These are phyloP conservation scores for Beta lomatogona DNA, from an alignment of 179 eudicot genomes.

Conservation along the genomic window DNA sequence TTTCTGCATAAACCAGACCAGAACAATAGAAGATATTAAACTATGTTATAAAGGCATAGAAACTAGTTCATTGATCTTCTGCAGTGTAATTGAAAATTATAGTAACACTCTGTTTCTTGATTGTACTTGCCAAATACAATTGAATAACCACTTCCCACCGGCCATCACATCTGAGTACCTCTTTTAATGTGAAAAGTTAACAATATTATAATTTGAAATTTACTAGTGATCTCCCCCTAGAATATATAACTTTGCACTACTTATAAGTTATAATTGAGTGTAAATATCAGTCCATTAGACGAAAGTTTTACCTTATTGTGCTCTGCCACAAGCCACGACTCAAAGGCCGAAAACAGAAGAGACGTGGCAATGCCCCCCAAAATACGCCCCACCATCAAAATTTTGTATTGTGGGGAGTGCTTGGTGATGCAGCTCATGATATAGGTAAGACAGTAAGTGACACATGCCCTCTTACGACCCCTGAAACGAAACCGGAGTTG, in stretches of 20 bases:
- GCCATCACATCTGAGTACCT: background rate
- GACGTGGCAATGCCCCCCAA: slow-evolving; percentile 98
- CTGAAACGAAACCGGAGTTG: slow-evolving; percentile 35
- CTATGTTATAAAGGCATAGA: background rate
- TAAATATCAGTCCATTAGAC: background rate
- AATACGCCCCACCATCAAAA: slow-evolving; percentile 88
- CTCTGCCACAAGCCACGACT: slow-evolving; percentile 62
- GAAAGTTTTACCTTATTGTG: slow-evolving; percentile 60
- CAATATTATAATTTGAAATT: background rate
- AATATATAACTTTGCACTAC: background rate
- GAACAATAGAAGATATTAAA: background rate
- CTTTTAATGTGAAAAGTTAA: background rate
- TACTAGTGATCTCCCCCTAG: background rate
- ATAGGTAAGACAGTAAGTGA: slow-evolving; percentile 78
- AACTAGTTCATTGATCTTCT: background rate
- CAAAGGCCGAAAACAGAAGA: slow-evolving; percentile 90
- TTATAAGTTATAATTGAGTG: background rate
- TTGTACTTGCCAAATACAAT: background rate
- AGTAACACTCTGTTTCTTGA: background rate
- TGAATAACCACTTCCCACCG: background rate
- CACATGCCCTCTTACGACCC: slow-evolving; percentile 92
- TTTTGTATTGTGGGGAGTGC: slow-evolving; percentile 87
- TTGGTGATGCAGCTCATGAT: slow-evolving; percentile 67
- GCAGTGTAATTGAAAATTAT: background rate
- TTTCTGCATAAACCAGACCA: slow-evolving; percentile 55